A percentile compares a stretch with the other conserved stretches of the same genome.
phyloP scores from a whole-genome alignment of 202 grass and related monocot species.

The Hordeum pubiflorum region DNA sequence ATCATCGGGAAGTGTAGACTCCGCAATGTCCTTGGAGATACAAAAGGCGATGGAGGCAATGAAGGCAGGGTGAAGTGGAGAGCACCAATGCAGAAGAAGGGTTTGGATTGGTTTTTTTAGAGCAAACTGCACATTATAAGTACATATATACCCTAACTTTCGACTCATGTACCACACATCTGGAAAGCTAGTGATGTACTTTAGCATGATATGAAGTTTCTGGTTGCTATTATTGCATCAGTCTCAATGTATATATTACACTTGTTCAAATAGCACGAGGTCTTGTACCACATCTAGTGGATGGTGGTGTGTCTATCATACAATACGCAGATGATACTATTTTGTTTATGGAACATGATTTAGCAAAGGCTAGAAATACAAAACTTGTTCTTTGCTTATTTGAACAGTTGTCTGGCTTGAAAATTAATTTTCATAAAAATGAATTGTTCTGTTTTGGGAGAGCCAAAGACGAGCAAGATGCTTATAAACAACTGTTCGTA shows the following conservation, averaged over 20 bases:
- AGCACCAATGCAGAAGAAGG: conserved; percentile 48
- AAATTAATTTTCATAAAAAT: too few species aligned
- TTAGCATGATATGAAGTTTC: background rate
- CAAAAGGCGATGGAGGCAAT: conserved; percentile 60
- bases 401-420: too few species aligned
- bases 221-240: background rate
- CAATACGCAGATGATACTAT: too few species aligned
- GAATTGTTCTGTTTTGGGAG: too few species aligned
- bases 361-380: too few species aligned
- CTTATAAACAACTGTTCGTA: too few species aligned
- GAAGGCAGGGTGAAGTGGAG: conserved; percentile 29
- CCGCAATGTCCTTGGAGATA: conserved; percentile 65
- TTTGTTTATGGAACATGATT: too few species aligned
- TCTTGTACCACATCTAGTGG: too few species aligned
- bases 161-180: background rate
- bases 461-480: too few species aligned
- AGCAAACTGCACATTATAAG: background rate
- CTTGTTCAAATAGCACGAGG: background rate
- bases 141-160: background rate
- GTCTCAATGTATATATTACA: background rate
- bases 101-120: background rate
- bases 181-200: background rate
- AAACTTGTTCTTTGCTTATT: too few species aligned
- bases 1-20: conserved; percentile 69
- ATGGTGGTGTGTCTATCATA: too few species aligned